Evolutionary conservation across 2,329 filamentous ascomycete genomes (phyloP), one percentile per base, ranked within the genome.

Genomic region (Penicillium italicum): DNA sequence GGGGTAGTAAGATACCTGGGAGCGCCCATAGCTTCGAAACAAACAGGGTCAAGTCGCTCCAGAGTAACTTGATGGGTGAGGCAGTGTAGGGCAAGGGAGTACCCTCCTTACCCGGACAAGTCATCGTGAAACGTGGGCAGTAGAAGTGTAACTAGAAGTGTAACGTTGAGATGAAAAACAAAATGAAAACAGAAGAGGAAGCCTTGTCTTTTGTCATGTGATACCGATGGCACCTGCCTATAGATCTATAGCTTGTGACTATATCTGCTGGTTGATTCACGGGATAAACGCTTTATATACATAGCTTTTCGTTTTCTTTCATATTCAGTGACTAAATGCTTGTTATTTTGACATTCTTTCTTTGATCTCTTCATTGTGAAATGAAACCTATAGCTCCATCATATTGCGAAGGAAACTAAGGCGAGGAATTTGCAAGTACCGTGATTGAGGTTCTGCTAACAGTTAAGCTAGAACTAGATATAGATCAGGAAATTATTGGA

Each of bases 1-100:
- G 42, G 0, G 87, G 87, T 62, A 80, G 76, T n/a, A 89, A 52
- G 34, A 89, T 75, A 68, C 81, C 83, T 2, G 85, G 85, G 20
- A 88, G 67, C 4, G 70, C 66, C 55, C 63, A 64, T 18, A 67
- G 58, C 41, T 71, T 66, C 4, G 56, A 60, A 37, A 75, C 45
- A 36, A 75, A 72, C 6, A 77, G 70, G 22, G 63, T 43, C 41
- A 79, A 62, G 58, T 80, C 77, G 31, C 69, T 64, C 58, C 66
- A 63, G 3, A 79, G 63, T 14, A 79, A 68, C 20, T 55, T 55
- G 45, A 72, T 57, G 4, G 77, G 77, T 5, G 72, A 72, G 14
- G 68, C 68, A n/a, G 72, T 74, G 51, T 74, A 74, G 8, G 71
- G 69, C 34, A 74, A 55, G 5, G 72, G 70, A 24, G 56, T 58